Base-by-base conservation (phyloP, 148 eudicot genomes). In the Heliosperma pusillum region DNA sequence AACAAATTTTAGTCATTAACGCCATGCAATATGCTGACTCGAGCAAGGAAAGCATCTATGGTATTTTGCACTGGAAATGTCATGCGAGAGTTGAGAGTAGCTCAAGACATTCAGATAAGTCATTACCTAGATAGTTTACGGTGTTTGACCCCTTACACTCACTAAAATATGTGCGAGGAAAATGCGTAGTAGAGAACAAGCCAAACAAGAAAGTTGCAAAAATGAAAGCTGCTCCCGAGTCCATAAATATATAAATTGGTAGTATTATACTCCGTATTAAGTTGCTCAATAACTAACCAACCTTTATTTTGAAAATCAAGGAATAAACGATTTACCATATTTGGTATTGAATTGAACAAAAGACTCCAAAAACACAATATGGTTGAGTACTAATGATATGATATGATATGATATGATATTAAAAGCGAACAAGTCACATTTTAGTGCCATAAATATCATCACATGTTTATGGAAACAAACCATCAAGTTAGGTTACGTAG, bases 381-480 rank as follows among this genome's bases (percentile, higher is more conserved):
- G 40, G 24, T 50, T 50, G 29, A 40, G 40, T 70, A 4, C 40
- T 68, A 69, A 50, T 17, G 44, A 66, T 27, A 36, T 7, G 6
- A 66, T 15, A 36, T n/a, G n/a, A n/a, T n/a, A 50, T 17, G 44
- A 66, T 27, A 36, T 7, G 6, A 66, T 15, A 36, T 66, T 36
- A 19, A 21, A 17, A 70, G 60, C 26, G 40, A 70, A 27, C 33
- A 69, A 10, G 36, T 72, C 58, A 42, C 33, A 57, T 52, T 25
- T 26, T 61, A 36, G 36, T 40, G 67, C 76, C 59, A 71, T 27
- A 22, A 55, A 40, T 66, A 66, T 36, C 67, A n/a, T 26, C 40
- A 20, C 9, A 72, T 78, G 24, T 61, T 60, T 53, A 64, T 65
- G 62, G 70, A 36, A 57, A 55, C 22, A 71, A 12, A 3, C 73